Evolutionary conservation across 331 rosid genomes (phyloP), one percentile per base, ranked within the genome.

Genomic region (Prunus yedoensis): DNA sequence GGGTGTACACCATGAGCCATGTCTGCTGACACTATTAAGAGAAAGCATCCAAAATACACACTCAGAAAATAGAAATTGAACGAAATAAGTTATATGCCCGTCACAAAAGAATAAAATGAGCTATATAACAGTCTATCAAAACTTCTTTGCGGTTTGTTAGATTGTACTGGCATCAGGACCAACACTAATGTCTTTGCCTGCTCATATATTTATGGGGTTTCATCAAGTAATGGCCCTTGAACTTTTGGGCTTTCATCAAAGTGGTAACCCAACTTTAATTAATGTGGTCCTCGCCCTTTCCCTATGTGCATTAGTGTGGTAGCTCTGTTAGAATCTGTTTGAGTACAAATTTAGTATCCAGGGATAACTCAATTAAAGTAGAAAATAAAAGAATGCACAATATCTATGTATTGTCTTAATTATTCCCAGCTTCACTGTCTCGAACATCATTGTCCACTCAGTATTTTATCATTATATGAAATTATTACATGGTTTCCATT

Each of bases 1-100:
- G 99, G 97, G 87, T 94, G 99, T 66, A 92, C 92, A 68, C 98
- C 98, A 71, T 94, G 97, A 25, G 98, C 98, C 98, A 94, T 94
- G 82, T 94, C 98, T 16, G 97, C 98, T 80, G 97, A 94, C 72
- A 94, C 99, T 94, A 62, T 78, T 74, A 59, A 53, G 3, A 49
- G 58, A 75, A 75, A 72, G 49, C 82, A 71, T 77, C 71, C 66
- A 82, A 59, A 25, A 67, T 61, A 78, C 64, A 76, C 66, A 77
- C 14, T 82, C 28, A 81, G 85, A 66, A 64, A 73, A 63, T 74
- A 70, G 23, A 65, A 66, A 57, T 16, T 13, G 10, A 41, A 28
- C 6, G 25, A n/a, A 17, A 58, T 38, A 57, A 57, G 3, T 32
- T 21, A 12, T 14, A 25, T 59, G 4, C 66, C 8, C 2, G 20